Base-by-base conservation (phyloP, 768 basidiomycete genomes). In the Lactifluus echinatus region DNA sequence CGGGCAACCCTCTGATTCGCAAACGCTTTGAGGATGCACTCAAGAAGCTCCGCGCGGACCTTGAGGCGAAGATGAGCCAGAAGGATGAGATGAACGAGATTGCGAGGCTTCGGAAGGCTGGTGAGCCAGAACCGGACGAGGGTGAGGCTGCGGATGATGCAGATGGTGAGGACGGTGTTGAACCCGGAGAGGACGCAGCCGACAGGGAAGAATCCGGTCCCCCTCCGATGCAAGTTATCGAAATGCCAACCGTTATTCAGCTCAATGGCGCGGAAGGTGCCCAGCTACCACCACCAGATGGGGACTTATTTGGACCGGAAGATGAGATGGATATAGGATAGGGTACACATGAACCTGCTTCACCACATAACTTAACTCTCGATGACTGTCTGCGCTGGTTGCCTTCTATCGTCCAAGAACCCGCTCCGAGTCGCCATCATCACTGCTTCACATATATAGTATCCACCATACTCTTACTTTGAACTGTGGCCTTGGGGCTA, bases 21-120 rank as follows among this genome's bases (percentile, higher is more conserved):
- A 87, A 87, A 80, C 93, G 93, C 34, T 94, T 95, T 71, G 91
- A 94, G 68, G 93, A 95, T 67, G 87, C 89, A 17, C 71, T 94
- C 65, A 89, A 85, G 75, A 96, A 95, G 71, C 76, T 96, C 47
- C 80, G 84, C 11, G 80, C 83, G 34, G 93, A 96, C 67, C 74
- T 94, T 29, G 93, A 94, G 62, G 83, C 85, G 79, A 94, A 93
- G 68, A 72, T 79, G 10, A 79, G 79, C 0, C 90, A 92, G 67
- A 77, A 85, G 55, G 89, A 92, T 62, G 87, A 87, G 64, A 72
- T 92, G 68, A 83, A 82, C 65, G 89, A 91, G 71, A 77, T 83
- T 65, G 84, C 84, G 64, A 78, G 85, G 43, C 70, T 83, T 67
- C 77, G 78, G 68, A 87, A 87, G 64, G 87, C 87, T 67, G 87